Evolutionary conservation across 768 basidiomycete genomes (phyloP), one percentile per base, ranked within the genome.

Genomic region (Chlorophyllum brunneum): DNA sequence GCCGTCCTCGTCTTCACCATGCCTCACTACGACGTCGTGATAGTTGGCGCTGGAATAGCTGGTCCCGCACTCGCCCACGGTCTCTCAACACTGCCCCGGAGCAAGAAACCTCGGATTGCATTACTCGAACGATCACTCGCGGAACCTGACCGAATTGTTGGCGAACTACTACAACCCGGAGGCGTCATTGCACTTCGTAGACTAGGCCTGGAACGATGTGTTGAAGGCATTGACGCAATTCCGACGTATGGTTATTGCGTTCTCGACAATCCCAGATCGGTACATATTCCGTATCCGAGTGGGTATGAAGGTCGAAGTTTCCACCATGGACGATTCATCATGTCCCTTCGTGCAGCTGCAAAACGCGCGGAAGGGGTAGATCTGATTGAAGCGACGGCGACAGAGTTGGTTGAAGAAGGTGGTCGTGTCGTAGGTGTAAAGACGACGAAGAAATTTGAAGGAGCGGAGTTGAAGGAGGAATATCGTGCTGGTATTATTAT

Each of bases 91-190:
- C 61, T 79, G 8, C 73, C 78, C 2, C 74, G 81, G 36, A 43
- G 67, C 16, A 71, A 71, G 48, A 86, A 86, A 11, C 79, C 93
- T 16, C 80, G 83, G 18, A 85, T 98, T 58, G 86, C 86, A 15
- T 71, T 98, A 0, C 74, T 99, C 50, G 97, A 99, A 68, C 85
- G 95, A 9, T 95, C 95, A 11, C 78, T 98, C 3, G 78, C 86
- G 0, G 88, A 92, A 65, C 97, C 97, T 0, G 93, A 98, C 75
- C 81, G 97, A 15, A 98, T 99, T 58, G 97, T 98, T 29, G 97
- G 97, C 22, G 97, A 99, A 67, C 82, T 98, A 1, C 73, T 99
- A 20, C 97, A 99, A 63, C 97, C 97, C 1, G 94, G 87, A 1
- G 97, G 97, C 1, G 83, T 93, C 20, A 72, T 74, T 10, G 83